phyloP scores from a whole-genome alignment of 257 asterid genomes.

The Penstemon davidsonii region DNA sequence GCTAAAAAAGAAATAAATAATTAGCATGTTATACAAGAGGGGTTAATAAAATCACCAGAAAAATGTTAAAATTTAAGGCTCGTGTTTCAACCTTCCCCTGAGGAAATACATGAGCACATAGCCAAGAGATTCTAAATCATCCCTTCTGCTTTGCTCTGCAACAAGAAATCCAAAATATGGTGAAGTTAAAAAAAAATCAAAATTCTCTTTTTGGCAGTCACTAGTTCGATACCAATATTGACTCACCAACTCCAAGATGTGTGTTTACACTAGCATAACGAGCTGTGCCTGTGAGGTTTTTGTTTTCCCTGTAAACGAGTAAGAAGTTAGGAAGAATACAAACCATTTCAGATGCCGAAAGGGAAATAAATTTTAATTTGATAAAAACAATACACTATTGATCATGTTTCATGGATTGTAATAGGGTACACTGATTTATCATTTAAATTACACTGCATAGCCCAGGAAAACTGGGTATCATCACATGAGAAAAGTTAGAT shows the following conservation, averaged over 20 bases:
- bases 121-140: constrained; percentile 93
- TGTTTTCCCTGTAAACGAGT: constrained; percentile 71
- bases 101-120: constrained; percentile 95
- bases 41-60: background rate
- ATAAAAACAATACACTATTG: background rate
- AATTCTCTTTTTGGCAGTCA: background rate
- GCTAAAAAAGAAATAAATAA: constrained; percentile 37
- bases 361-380: background rate
- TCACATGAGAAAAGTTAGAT: background rate
- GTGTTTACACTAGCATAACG: constrained; percentile 98
- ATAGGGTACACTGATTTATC: background rate
- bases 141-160: constrained; percentile 98
- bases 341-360: background rate
- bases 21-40: background rate
- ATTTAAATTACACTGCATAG: constrained; percentile 8
- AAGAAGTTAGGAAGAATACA: constrained; percentile 12
- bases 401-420: too few species aligned
- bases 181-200: too few species aligned
- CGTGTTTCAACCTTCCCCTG: constrained; percentile 72
- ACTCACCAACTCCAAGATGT: constrained; percentile 96
- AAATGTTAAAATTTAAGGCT: background rate
- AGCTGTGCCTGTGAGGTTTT: constrained; percentile 96
- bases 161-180: constrained; percentile 18
- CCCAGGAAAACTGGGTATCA: background rate
- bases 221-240: constrained; percentile 20